Evolutionary conservation across 371 early-diverging fungal species (phyloP), one percentile per base, ranked within the genome.

Genomic region (Haplosporangium sp.): DNA sequence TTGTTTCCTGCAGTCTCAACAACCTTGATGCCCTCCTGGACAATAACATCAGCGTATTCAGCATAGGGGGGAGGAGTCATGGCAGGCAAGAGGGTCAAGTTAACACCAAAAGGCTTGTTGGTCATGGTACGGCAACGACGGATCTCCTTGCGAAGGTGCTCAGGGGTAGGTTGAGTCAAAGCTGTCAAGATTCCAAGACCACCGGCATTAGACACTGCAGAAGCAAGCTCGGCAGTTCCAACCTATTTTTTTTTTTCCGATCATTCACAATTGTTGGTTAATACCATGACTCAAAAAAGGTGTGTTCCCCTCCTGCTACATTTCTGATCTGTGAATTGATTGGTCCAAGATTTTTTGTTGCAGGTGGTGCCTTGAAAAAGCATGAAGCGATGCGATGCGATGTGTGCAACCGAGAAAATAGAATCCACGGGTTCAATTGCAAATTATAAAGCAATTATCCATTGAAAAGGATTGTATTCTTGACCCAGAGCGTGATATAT

Each of bases 131-230:
- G 87, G 87, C 92, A 92, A 37, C 93, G 90, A 60, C 85, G 86
- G 66, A 94, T 93, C 76, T 93, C 94, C 5, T 82, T 76, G 71
- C 92, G 89, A 44, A 94, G 84, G 44, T 86, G 91, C 61, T 92
- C 93, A n/a, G 94, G 94, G n/a, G 94, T 93, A 52, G 94, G 94
- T 73, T 94, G 94, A 13, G 94, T 93, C 81, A 79, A 64, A 10
- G 74, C 81, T 15, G 81, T 79, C 57, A 73, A 85, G 81, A 66
- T 76, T 69, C 86, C 86, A 58, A 89, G 84, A 69, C 86, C 91
- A 27, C 91, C 87, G 20, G 81, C 81, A 44, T 81, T 81, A 19
- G 81, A 81, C 15, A 81, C 81, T 73, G 90, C 94, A 55, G 91
- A 87, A 10, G 92, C 94, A 72, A 93, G 84, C 70, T 93, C 94